Evolutionary conservation across 31 red algal genomes (phyloP).

Genomic region (Odonthalia washingtoniensis): DNA sequence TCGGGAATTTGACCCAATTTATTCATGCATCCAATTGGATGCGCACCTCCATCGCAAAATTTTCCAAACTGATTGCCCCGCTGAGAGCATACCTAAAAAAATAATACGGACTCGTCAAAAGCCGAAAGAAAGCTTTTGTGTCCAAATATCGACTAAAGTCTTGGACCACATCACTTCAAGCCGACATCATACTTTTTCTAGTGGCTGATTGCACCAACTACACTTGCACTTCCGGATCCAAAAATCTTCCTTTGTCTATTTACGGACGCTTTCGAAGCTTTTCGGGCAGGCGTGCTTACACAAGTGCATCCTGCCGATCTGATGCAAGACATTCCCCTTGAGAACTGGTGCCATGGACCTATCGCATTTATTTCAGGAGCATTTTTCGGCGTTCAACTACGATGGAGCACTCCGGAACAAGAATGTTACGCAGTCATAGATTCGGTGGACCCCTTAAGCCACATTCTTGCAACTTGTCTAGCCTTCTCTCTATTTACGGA

Average conservation of each 20-base stretch:
- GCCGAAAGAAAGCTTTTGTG: constrained; percentile 34
- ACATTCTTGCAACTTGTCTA: constrained; percentile 37
- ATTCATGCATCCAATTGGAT: constrained; percentile 65
- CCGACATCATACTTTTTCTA: constrained; percentile 9
- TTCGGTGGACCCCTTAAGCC: constrained; percentile 18
- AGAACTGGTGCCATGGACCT: constrained; percentile 44
- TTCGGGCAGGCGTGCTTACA: constrained; percentile 49
- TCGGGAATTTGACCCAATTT: too few relatives aligned
- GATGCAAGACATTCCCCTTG: background rate
- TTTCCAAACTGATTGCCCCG: constrained; percentile 19
- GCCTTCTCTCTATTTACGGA: constrained; percentile 63
- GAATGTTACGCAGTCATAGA: constrained; percentile 39
- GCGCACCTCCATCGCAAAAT: constrained; percentile 47
- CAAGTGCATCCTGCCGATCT: constrained; percentile 28
- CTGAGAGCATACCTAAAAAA: constrained; percentile 11
- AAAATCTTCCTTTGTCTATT: constrained; percentile 48
- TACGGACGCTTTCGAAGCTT: constrained; percentile 3
- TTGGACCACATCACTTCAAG: background rate
- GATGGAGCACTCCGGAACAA: constrained; percentile 49
- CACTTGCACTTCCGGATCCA: background rate
- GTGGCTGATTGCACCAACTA: constrained; percentile 15
- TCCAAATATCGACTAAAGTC: constrained; percentile 31
- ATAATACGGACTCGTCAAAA: background rate
- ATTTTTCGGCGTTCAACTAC: background rate
- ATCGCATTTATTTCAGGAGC: constrained; percentile 29